Evolutionary conservation across 371 early-diverging fungal species (phyloP), one percentile per base, ranked within the genome.

Genomic region (Mucor plumbeus): DNA sequence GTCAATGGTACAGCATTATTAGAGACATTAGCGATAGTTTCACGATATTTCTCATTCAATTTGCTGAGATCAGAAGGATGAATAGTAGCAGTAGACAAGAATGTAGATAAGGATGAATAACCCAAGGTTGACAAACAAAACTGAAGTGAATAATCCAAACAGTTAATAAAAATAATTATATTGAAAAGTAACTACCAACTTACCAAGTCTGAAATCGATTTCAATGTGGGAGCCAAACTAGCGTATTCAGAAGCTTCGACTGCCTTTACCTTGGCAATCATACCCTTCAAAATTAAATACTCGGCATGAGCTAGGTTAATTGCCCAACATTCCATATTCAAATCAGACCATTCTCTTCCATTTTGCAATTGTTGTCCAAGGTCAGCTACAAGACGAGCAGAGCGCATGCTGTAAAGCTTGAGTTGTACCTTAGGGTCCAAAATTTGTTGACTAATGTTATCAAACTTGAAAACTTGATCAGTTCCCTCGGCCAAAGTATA

Each of bases 1-100:
- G 88, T 88, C 59, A 92, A 75, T 0, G 85, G 82, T 39, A 92
- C 76, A 3, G 87, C 88, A 65, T 89, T 80, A 4, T 72, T 75
- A n/a, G 92, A 79, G 19, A 94, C 36, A 0, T 44, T 9, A 26
- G 65, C 31, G 13, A 84, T 60, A 5, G 65, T 21, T 4, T 36
- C 47, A 47, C 76, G 76, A n/a, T 73, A 78, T 10, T 60, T 58
- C 9, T 62, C 63, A 17, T 77, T 70, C 19, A 84, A 54, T 8
- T 48, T 47, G 9, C 64, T 50, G n/a, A 79, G 55, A 35, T 73
- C 75, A 19, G 63, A 65, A 15, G 75, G 71, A 40, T 56, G 39
- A 54, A 84, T 69, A n/a, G 84, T 70, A 17, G 67, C 47, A 1
- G 81, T 84, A 11, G 75, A 70, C 44, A 84, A 59, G 58, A 81